Base-by-base conservation (phyloP, 306 rosid genomes). In the Cercis canadensis region DNA sequence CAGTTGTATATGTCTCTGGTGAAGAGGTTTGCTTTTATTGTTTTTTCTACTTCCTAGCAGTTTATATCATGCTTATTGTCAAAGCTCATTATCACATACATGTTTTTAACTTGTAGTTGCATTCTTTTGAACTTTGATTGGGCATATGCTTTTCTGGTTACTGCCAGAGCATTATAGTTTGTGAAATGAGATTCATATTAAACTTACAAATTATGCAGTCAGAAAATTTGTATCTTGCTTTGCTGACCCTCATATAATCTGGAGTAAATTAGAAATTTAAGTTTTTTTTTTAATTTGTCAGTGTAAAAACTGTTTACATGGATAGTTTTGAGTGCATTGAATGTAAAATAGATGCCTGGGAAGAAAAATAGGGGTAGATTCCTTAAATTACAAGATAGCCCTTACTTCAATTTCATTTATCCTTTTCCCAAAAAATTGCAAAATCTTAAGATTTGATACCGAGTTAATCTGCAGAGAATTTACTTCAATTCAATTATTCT, bases 1-100 rank as follows among this genome's bases (percentile, higher is more conserved):
- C 87, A 12, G 96, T 90, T 53, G 72, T 94, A 54, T 94, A 90
- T 65, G 96, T 94, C 31, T 94, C 98, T 31, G 98, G 98, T 65
- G 98, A 94, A 87, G 98, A 94, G 98, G 98, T 94, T 53, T 72
- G 78, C 76, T 62, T 73, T 69, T 61, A 57, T 62, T 63, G 70
- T 32, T 47, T 67, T 18, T 70, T 39, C 10, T 55, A 58, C 47
- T 68, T 24, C 29, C 29, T 24, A 24, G 29, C 29, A 24, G 61
- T 78, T 65, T 74, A 49, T 21, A 24, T 69, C 40, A 47, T 10
- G 21, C 5, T 58, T 29, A 8, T 12, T 49, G 19, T 69, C 76
- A 6, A 15, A 19, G 43, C 18, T 60, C 52, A 31, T 43, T 15
- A 4, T 33, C 56, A 41, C 50, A 56, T 57, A 21, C 46, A n/a